Conservation (phyloP, 1,284 basidiomycete genomes). For the Phaffia rhodozyma region DNA sequence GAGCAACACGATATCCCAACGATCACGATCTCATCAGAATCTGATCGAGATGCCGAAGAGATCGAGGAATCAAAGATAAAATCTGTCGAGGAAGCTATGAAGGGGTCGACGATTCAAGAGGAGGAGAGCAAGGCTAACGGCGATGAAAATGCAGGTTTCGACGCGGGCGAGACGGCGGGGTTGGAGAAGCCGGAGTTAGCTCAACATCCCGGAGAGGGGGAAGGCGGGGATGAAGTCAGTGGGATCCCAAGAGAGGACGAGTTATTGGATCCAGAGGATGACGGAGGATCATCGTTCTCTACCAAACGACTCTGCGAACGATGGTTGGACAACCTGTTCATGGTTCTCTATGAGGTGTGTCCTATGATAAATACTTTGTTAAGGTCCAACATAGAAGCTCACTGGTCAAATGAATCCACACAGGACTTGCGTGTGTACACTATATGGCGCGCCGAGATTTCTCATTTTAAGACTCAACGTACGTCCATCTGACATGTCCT, state of each 20-base stretch:
- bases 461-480: conserved; percentile 90
- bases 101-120: conserved; percentile 32
- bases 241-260: conserved; percentile 14
- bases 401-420: neutral
- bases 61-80: conserved; percentile 18
- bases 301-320: conserved; percentile 95
- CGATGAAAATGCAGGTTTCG: conserved; percentile 11
- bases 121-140: conserved; percentile 35
- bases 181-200: conserved; percentile 36
- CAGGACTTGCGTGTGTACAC: conserved; percentile 97
- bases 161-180: conserved; percentile 24
- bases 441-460: conserved; percentile 97
- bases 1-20: conserved; percentile 51
- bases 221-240: conserved; percentile 12
- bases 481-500: neutral
- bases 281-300: conserved; percentile 62
- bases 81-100: conserved; percentile 12
- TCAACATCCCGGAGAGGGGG: conserved; percentile 28
- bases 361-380: neutral
- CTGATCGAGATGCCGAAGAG: conserved; percentile 46
- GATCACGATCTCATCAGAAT: conserved; percentile 79
- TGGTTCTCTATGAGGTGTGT: conserved; percentile 88
- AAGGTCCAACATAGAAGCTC: neutral
- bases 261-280: conserved; percentile 20
- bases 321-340: conserved; percentile 97